Evolutionary conservation across 2,329 filamentous ascomycete genomes (phyloP).

Genomic region (Capronia americana): DNA sequence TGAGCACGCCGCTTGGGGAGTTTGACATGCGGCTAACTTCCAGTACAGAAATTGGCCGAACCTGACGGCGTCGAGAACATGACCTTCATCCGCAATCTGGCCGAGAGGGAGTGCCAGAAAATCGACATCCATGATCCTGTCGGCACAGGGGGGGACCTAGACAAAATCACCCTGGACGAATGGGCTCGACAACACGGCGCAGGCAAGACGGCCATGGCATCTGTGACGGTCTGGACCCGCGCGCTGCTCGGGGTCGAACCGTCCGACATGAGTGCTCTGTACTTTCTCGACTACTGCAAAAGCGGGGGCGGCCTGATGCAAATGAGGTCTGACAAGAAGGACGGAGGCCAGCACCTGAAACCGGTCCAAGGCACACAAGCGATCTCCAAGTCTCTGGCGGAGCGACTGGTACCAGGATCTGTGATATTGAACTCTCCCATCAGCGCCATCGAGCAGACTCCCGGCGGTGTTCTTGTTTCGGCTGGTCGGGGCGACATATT

Average conservation of each 20-base stretch:
- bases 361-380: slow-evolving; percentile 52
- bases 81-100: slow-evolving; percentile 46
- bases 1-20: slow-evolving; percentile 44
- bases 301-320: slow-evolving; percentile 58
- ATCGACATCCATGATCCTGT: slow-evolving; percentile 34
- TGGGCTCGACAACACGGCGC: slow-evolving; percentile 32
- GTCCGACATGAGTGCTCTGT: slow-evolving; percentile 57
- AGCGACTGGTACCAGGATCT: slow-evolving; percentile 40
- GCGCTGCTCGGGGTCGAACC: slow-evolving; percentile 60
- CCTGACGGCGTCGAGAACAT: slow-evolving; percentile 38
- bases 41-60: slow-evolving; percentile 42
- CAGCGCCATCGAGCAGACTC: slow-evolving; percentile 41
- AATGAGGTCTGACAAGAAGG: slow-evolving; percentile 59
- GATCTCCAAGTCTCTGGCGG: slow-evolving; percentile 49
- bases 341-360: slow-evolving; percentile 61
- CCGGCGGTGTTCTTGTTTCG: slow-evolving; percentile 32
- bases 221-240: slow-evolving; percentile 54
- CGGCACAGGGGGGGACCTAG: neutral
- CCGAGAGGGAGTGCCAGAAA: slow-evolving; percentile 47
- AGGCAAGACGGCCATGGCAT: slow-evolving; percentile 40
- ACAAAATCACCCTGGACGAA: slow-evolving; percentile 15
- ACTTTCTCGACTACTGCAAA: slow-evolving; percentile 62
- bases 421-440: slow-evolving; percentile 44
- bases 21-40: slow-evolving; percentile 55
- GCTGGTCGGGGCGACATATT: slow-evolving; percentile 43